Base-by-base conservation (phyloP, 805 yeast genomes). In the Teunomyces pallodes region DNA sequence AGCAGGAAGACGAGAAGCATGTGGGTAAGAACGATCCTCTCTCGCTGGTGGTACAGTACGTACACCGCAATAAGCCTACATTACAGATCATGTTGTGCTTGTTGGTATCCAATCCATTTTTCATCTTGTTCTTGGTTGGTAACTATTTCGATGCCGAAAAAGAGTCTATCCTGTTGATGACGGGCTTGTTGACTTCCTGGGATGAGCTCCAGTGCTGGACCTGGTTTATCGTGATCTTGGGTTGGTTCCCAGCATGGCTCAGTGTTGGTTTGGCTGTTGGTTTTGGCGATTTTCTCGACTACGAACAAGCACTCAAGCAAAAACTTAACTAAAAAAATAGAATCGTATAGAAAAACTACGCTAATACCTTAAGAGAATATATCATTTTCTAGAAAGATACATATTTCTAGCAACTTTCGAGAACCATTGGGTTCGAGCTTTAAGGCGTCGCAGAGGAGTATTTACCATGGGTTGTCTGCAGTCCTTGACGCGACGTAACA, bases 191-290 rank as follows among this genome's bases (percentile, higher is more conserved):
- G 9, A 72, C 79, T 26, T 81, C 89, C 3, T 88, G 91, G 86
- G 60, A 71, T 24, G 80, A 83, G 33, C 67, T 87, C 48, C 86
- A 86, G 47, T 84, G 87, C 50, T 90, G 96, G 92, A 87, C 96
- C 0, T 90, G 96, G 91, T 76, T 81, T 48, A 78, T 87, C 20
- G 61, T 90, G 1, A 72, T 82, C 36, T 69, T 84, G 36, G 87
- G 90, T 0, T 90, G 96, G 96, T 63, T 84, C 33, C 96, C 97
- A 3, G 76, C 83, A 4, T 92, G 98, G 98, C 39, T 82, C 1
- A 48, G 62, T 9, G 58, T 71, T 24, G 66, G 65, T 0, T 36
- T 64, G 12, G 58, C 62, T 36, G 62, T 62, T 47, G 52, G 59
- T 4, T 54, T 66, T 45, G 75, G 75, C 12, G 65, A 65, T 39